phyloP scores from a whole-genome alignment of 2,329 filamentous ascomycete species.

The Cytospora mali region DNA sequence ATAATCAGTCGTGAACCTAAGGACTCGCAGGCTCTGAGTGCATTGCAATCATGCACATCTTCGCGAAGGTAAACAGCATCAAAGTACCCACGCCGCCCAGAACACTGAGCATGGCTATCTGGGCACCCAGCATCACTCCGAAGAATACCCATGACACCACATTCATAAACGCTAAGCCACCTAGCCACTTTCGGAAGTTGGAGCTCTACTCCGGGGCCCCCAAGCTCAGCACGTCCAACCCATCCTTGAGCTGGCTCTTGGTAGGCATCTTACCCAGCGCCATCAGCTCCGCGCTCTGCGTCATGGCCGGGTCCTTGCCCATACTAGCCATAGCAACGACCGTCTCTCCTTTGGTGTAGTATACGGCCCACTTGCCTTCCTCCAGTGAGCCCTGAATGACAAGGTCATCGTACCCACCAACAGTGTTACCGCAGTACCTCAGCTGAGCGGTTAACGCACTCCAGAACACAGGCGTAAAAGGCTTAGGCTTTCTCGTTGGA shows the following conservation, averaged over 20 bases:
- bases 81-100: neutral
- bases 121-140: conserved; percentile 4
- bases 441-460: conserved; percentile 87
- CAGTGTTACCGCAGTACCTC: conserved; percentile 89
- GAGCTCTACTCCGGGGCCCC: conserved; percentile 39
- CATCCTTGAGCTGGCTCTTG: conserved; percentile 74
- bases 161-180: neutral
- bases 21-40: neutral
- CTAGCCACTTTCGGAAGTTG: neutral
- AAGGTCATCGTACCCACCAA: conserved; percentile 80
- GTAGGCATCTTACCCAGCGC: conserved; percentile 76
- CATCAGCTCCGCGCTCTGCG: conserved; percentile 84
- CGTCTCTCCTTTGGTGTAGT: conserved; percentile 82
- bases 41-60: conserved; percentile 1
- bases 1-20: neutral
- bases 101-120: neutral
- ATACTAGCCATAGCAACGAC: conserved; percentile 91
- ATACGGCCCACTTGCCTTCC: conserved; percentile 83
- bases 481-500: conserved; percentile 61
- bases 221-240: conserved; percentile 54
- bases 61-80: conserved; percentile 15
- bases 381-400: conserved; percentile 76
- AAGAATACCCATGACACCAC: conserved; percentile 6
- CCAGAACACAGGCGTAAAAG: conserved; percentile 96
- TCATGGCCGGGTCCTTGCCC: conserved; percentile 86